Conservation (phyloP, 305 asterid genomes). For the Plantago lanceolata region DNA sequence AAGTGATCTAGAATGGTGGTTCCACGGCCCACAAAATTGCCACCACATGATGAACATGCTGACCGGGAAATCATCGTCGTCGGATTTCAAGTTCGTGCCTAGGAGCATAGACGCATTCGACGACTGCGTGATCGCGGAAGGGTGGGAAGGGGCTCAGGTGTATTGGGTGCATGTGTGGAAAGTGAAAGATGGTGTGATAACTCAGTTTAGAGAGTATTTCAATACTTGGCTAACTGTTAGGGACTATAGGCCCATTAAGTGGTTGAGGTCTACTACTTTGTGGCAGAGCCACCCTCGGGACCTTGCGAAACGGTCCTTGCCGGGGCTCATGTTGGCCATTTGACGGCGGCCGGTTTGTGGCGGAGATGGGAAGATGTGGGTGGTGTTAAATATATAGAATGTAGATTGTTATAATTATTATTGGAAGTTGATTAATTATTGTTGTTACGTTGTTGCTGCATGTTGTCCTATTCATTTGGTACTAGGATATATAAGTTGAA, state of each 20-base stretch:
- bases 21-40: slow-evolving; percentile 79
- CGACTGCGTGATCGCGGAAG: slow-evolving; percentile 64
- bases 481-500: too few relatives aligned
- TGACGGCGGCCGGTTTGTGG: slow-evolving; percentile 10
- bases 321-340: slow-evolving; percentile 66
- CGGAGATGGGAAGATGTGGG: neutral
- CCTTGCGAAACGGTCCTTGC: slow-evolving; percentile 53
- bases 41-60: slow-evolving; percentile 77
- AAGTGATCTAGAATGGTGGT: slow-evolving; percentile 76
- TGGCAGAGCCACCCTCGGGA: slow-evolving; percentile 84
- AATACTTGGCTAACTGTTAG: slow-evolving; percentile 75
- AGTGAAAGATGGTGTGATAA: slow-evolving; percentile 50
- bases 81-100: slow-evolving; percentile 49
- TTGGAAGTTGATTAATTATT: too few relatives aligned
- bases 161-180: slow-evolving; percentile 90
- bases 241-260: slow-evolving; percentile 39
- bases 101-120: slow-evolving; percentile 53
- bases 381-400: too few relatives aligned
- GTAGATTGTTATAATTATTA: too few relatives aligned
- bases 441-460: too few relatives aligned
- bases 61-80: slow-evolving; percentile 41
- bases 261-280: slow-evolving; percentile 36
- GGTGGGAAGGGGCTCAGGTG: slow-evolving; percentile 69
- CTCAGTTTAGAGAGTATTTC: slow-evolving; percentile 69
- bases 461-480: too few relatives aligned